Evolutionary conservation across 805 yeast genomes (phyloP).

Genomic region (Candida vaughaniae): DNA sequence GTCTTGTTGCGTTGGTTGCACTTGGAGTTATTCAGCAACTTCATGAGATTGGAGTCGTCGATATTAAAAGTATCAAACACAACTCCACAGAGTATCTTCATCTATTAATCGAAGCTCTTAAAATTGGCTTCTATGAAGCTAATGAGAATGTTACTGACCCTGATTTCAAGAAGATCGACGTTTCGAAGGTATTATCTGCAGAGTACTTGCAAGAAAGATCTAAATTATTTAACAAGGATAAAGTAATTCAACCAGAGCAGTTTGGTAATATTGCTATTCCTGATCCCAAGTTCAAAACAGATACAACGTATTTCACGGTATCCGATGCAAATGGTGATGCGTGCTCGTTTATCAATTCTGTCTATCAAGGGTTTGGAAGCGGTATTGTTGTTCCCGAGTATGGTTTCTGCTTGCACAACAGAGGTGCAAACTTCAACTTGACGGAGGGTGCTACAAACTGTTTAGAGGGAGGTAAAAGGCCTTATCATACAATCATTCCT

Average conservation of each 20-base stretch:
- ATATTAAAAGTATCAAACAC: constrained; percentile 48
- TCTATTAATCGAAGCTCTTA: constrained; percentile 65
- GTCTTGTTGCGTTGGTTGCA: constrained; percentile 70
- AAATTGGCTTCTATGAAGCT: constrained; percentile 70
- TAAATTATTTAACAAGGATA: constrained; percentile 39
- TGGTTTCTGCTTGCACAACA: constrained; percentile 72
- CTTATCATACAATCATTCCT: constrained; percentile 83
- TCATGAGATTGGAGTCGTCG: constrained; percentile 40
- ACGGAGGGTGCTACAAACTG: constrained; percentile 56
- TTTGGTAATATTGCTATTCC: constrained; percentile 53
- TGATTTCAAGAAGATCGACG: constrained; percentile 36
- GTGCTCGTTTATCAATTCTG: constrained; percentile 76
- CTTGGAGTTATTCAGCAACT: constrained; percentile 63
- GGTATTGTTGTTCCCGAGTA: constrained; percentile 61
- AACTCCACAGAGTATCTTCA: constrained; percentile 74
- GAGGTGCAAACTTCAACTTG: constrained; percentile 75
- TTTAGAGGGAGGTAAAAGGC: constrained; percentile 67
- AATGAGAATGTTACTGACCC: constrained; percentile 73
- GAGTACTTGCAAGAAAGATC: constrained; percentile 53
- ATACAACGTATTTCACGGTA: constrained; percentile 68
- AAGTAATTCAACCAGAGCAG: constrained; percentile 40
- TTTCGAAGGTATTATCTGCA: constrained; percentile 45
- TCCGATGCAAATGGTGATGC: constrained; percentile 73
- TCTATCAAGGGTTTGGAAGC: constrained; percentile 67
- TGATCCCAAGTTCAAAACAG: constrained; percentile 58